phyloP scores from a whole-genome alignment of 805 yeast species.

The Suhomyces canberraensis region DNA sequence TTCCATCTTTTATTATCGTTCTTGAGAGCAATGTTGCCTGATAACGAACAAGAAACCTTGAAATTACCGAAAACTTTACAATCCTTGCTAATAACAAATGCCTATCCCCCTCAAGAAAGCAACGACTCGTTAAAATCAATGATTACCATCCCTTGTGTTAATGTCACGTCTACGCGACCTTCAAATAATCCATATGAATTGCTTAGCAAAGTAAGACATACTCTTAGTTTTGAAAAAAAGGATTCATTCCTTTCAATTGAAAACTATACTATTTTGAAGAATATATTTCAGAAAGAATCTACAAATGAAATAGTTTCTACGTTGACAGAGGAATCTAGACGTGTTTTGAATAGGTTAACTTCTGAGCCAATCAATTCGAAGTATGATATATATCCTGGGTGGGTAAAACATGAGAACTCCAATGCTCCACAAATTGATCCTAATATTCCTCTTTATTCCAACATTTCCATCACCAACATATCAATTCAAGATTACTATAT shows the following conservation, averaged over 20 bases:
- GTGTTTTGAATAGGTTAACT: constrained; percentile 45
- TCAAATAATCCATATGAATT: constrained; percentile 55
- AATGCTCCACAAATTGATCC: constrained; percentile 18
- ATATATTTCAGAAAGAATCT: constrained; percentile 59
- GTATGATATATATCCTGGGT: constrained; percentile 39
- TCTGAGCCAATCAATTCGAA: constrained; percentile 35
- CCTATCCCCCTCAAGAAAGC: constrained; percentile 68
- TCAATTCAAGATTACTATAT: constrained; percentile 83
- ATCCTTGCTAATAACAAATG: constrained; percentile 56
- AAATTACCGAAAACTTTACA: constrained; percentile 67
- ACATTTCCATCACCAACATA: constrained; percentile 49
- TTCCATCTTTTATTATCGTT: constrained; percentile 77
- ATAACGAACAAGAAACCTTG: constrained; percentile 53
- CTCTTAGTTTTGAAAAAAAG: constrained; percentile 67
- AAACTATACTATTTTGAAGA: constrained; percentile 71
- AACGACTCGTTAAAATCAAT: constrained; percentile 33
- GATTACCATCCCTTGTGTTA: constrained; percentile 60
- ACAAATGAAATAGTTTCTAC: constrained; percentile 55
- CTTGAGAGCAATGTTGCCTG: constrained; percentile 73
- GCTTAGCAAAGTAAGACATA: constrained; percentile 44
- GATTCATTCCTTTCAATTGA: constrained; percentile 70
- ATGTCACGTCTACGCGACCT: constrained; percentile 50
- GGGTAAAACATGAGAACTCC: constrained; percentile 17
- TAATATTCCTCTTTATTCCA: constrained; percentile 38
- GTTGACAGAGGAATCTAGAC: constrained; percentile 69